Percentiles rank a stretch among this genome's conserved stretches.
Conservation (phyloP, 106 monocot species). For the Dactylorhiza incarnata region DNA sequence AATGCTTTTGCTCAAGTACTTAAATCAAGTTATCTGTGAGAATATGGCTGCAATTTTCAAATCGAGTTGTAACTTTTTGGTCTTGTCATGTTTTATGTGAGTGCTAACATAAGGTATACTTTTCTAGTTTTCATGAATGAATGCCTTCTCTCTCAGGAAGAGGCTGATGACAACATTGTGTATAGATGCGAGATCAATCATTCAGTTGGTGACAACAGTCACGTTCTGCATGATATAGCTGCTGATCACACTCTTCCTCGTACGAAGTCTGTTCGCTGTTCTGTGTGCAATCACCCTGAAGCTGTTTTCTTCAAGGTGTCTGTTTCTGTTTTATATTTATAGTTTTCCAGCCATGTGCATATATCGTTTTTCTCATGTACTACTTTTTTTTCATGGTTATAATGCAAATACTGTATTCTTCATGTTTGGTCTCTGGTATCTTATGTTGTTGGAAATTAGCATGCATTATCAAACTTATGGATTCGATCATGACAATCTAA, state of each 20-base stretch:
- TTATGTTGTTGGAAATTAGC: background rate
- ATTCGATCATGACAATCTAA: background rate
- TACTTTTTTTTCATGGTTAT: background rate
- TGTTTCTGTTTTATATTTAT: background rate
- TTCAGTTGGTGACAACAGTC: constrained; percentile 36
- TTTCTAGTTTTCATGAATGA: background rate
- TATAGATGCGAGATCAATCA: constrained; percentile 69
- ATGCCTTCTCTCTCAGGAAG: constrained; percentile 32
- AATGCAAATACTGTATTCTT: background rate
- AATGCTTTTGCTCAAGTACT: background rate
- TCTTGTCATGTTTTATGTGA: background rate
- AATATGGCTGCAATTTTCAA: background rate
- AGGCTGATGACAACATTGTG: constrained; percentile 51
- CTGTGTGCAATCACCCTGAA: constrained; percentile 58
- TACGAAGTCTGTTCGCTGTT: constrained; percentile 57
- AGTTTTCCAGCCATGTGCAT: background rate
- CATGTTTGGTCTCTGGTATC: background rate
- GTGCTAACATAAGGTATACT: background rate
- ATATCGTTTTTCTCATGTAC: no score
- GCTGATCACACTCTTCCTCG: constrained; percentile 68
- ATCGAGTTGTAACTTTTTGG: background rate
- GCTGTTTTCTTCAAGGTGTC: constrained; percentile 56
- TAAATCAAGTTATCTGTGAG: background rate
- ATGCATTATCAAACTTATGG: background rate
- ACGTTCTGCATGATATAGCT: constrained; percentile 51